These are phyloP conservation scores for Mycosphaerelloides madeirae DNA, from an alignment of 2,329 filamentous ascomycete genomes.

Conservation along the genomic window DNA sequence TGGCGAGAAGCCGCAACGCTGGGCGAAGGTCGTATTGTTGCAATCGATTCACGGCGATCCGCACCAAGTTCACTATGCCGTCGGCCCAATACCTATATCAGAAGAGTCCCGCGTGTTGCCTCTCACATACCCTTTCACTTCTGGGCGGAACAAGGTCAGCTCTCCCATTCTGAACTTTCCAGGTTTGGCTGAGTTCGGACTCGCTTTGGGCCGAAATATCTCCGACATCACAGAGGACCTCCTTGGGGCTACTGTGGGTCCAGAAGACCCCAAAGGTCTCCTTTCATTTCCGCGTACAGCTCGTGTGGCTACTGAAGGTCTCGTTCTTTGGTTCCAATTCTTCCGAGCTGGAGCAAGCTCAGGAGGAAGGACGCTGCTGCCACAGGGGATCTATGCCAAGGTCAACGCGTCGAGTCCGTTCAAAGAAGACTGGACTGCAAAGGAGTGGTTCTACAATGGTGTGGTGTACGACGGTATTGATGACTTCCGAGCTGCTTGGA, in stretches of 20 bases:
- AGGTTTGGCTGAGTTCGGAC: slow-evolving; percentile 20
- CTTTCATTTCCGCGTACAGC: slow-evolving; percentile 38
- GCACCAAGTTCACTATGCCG: slow-evolving; percentile 42
- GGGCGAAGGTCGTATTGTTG: slow-evolving; percentile 44
- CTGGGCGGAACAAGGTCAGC: slow-evolving; percentile 34
- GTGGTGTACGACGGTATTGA: slow-evolving; percentile 49
- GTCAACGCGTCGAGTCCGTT: slow-evolving; percentile 49
- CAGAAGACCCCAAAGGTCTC: slow-evolving; percentile 34
- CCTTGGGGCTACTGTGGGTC: slow-evolving; percentile 39
- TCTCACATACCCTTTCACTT: slow-evolving; percentile 41
- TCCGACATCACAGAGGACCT: slow-evolving; percentile 44
- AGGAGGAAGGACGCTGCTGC: slow-evolving; percentile 43
- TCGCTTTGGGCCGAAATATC: slow-evolving; percentile 32
- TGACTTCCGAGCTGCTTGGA: slow-evolving; percentile 45
- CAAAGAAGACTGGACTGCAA: slow-evolving; percentile 45
- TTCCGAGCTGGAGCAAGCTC: slow-evolving; percentile 39
- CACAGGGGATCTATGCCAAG: slow-evolving; percentile 43
- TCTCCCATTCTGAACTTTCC: slow-evolving; percentile 27
- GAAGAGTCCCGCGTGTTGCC: slow-evolving; percentile 37
- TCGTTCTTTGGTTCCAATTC: slow-evolving; percentile 48
- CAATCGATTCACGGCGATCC: slow-evolving; percentile 38
- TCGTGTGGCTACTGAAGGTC: slow-evolving; percentile 40
- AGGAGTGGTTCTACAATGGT: slow-evolving; percentile 53
- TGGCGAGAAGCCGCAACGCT: slow-evolving; percentile 36
- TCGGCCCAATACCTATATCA: slow-evolving; percentile 48